phyloP scores from a whole-genome alignment of 768 basidiomycete species.

The Pisolithus tinctorius region DNA sequence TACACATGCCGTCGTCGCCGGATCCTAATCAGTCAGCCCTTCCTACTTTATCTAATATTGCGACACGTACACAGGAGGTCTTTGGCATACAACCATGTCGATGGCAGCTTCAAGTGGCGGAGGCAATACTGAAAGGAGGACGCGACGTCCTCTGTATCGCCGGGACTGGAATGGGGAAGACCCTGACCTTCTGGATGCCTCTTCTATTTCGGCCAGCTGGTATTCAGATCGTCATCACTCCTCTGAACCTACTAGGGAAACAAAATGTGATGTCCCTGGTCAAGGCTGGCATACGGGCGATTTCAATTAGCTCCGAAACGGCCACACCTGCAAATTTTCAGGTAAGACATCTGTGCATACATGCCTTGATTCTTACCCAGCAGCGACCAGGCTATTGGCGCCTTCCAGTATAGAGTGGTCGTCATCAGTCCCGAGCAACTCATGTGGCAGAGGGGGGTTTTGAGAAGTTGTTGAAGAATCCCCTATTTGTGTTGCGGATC shows the following conservation, averaged over 20 bases:
- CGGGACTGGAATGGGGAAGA: constrained; percentile 26
- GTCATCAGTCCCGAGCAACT: constrained; percentile 7
- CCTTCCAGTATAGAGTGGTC: constrained; percentile 2
- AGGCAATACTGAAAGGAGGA: constrained; percentile 14
- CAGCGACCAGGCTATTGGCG: neutral
- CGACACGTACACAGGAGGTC: neutral
- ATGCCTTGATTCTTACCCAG: neutral
- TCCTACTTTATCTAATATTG: too few relatives aligned
- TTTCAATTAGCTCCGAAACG: constrained; percentile 13
- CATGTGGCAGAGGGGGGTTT: constrained; percentile 2
- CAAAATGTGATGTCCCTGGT: constrained; percentile 9
- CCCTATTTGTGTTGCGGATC: too few relatives aligned
- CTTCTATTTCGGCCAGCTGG: constrained; percentile 14
- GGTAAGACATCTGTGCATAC: constrained; percentile 2
- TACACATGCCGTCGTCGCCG: too few relatives aligned
- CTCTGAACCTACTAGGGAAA: constrained; percentile 20
- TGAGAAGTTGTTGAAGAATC: too few relatives aligned
- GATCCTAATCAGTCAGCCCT: too few relatives aligned
- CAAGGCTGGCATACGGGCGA: constrained; percentile 10
- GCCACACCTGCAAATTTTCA: constrained; percentile 11
- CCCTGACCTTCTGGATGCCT: constrained; percentile 28
- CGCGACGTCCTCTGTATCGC: constrained; percentile 19
- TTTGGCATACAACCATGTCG: constrained; percentile 11
- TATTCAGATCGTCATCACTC: constrained; percentile 21
- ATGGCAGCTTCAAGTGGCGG: constrained; percentile 14